Base-by-base conservation (phyloP, 1,284 basidiomycete species). In the Melampsora larici-populina region DNA sequence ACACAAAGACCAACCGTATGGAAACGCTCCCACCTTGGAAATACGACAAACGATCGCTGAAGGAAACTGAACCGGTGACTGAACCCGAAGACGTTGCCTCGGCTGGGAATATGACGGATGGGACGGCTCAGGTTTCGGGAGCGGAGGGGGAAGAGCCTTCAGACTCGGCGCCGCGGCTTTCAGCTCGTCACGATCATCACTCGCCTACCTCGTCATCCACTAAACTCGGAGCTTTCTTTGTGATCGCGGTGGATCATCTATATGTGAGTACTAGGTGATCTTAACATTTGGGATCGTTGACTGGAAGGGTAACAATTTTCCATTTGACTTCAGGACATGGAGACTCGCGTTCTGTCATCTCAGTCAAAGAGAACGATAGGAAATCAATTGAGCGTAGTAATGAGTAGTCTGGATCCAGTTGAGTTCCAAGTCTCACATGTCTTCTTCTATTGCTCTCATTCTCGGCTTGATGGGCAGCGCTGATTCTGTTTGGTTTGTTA, bases 321-420 rank as follows among this genome's bases (percentile, higher is more conserved):
- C 31, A 36, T n/a, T 60, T 21, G 4, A 15, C 60, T 36, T 36
- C 55, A 75, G 73, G 73, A 75, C 55, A 75, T 75, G 73, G 73
- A 75, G 31, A 75, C 73, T 60, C 64, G 73, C 33, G 73, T 75
- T 29, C 65, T 63, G 48, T 66, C 73, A 24, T 67, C 64, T 21
- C 36, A 46, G 40, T 63, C 65, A 21, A 66, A 75, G 17, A 75
- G 36, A 36, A 75, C 73, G 18, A 64, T 75, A 4, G 73, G 73
- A n/a, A 75, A 75, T 68, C 73, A 75, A 29, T 60, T 75, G 33
- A 75, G 73, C 51, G 49, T 75, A 48, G 64, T 75, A 15, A 65
- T 75, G 29, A 75, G 65, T 31, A 75, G 58, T 24, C 24, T 75
- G 7, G 73, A 75, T 60, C 73, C 73, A 75, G 73, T 75, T 75